Evolutionary conservation across 345 rosid species (phyloP).

Genomic region (Kernera saxatilis): DNA sequence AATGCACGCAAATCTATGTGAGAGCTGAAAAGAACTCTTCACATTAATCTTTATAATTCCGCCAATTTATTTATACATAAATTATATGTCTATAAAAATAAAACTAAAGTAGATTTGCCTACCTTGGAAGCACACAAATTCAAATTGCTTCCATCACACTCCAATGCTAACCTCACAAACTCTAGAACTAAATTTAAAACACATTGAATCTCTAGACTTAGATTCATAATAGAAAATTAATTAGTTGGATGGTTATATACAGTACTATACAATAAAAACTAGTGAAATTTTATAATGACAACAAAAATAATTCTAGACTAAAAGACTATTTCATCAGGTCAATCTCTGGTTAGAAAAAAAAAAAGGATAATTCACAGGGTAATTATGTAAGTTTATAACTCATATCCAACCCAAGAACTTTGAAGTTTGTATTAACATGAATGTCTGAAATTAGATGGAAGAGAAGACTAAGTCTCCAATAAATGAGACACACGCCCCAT

Average conservation of each 20-base stretch:
- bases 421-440: background rate
- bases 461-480: slow-evolving; percentile 13
- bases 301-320: background rate
- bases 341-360: background rate
- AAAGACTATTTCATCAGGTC: background rate
- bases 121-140: slow-evolving; percentile 12
- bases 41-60: slow-evolving; percentile 12
- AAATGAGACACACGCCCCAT: slow-evolving; percentile 26
- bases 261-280: background rate
- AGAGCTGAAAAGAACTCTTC: slow-evolving; percentile 16
- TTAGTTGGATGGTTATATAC: background rate
- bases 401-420: background rate
- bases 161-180: background rate
- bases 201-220: background rate
- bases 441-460: background rate
- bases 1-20: slow-evolving; percentile 31
- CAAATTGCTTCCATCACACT: slow-evolving; percentile 12
- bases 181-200: background rate
- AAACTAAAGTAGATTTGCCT: background rate
- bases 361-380: background rate
- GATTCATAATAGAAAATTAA: background rate
- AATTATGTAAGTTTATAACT: background rate
- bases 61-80: background rate
- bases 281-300: background rate
- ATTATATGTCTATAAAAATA: background rate